These are phyloP conservation scores for Elsinoe batatas DNA, from an alignment of 2,329 filamentous ascomycete genomes.

Conservation along the genomic window DNA sequence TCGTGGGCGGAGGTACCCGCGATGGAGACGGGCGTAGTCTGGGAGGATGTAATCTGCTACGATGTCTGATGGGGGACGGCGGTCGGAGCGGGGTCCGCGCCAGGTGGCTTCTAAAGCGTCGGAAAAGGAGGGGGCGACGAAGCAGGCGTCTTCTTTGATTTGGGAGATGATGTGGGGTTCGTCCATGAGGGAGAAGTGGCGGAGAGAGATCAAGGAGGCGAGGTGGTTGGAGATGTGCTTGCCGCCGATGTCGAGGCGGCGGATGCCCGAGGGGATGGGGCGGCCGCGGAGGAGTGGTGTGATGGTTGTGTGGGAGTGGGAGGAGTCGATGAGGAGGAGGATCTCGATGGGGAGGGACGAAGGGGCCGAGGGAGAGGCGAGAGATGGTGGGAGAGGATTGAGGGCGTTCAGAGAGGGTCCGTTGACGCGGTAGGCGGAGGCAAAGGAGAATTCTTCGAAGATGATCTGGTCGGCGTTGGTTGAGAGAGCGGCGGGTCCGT, in stretches of 20 bases:
- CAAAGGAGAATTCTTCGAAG: slow-evolving; percentile 94
- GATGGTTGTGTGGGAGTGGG: slow-evolving; percentile 86
- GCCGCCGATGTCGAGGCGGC: slow-evolving; percentile 81
- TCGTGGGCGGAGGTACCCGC: slow-evolving; percentile 71
- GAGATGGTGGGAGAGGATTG: slow-evolving; percentile 33
- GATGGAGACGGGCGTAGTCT: slow-evolving; percentile 55
- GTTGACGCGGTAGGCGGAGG: slow-evolving; percentile 67
- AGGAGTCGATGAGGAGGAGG: slow-evolving; percentile 79
- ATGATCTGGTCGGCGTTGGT: slow-evolving; percentile 91
- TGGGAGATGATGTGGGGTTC: slow-evolving; percentile 91
- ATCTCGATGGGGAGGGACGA: slow-evolving; percentile 44
- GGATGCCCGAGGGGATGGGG: slow-evolving; percentile 69
- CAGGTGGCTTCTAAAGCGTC: slow-evolving; percentile 71
- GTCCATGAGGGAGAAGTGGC: slow-evolving; percentile 92
- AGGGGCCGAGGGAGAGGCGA: slow-evolving; percentile 28
- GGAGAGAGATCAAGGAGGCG: slow-evolving; percentile 76
- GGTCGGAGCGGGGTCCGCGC: slow-evolving; percentile 61
- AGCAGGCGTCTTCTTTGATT: slow-evolving; percentile 86
- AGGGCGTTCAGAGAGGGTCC: slow-evolving; percentile 71
- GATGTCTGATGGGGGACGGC: slow-evolving; percentile 44
- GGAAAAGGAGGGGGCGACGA: slow-evolving; percentile 67
- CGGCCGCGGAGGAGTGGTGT: slow-evolving; percentile 75
- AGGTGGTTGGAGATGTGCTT: slow-evolving; percentile 91
- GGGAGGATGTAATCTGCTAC: slow-evolving; percentile 88
- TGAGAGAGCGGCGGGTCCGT: slow-evolving; percentile 69